Percentiles rank a stretch among this genome's conserved stretches.
phyloP scores from a whole-genome alignment of 1,284 basidiomycete species.

The Leccinum holopus region DNA sequence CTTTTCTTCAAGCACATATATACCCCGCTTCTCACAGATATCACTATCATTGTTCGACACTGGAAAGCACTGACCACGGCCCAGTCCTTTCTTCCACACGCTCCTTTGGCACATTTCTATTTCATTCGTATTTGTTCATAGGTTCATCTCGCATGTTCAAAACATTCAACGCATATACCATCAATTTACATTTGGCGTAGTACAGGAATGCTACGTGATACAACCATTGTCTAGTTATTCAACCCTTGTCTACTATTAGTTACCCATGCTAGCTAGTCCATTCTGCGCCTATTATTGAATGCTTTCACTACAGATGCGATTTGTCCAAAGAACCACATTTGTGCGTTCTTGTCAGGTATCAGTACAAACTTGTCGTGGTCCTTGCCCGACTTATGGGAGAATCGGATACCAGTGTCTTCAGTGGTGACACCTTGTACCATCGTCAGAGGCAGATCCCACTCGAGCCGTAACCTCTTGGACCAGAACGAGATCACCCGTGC shows the following conservation, averaged over 20 bases:
- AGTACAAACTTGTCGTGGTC: conserved; percentile 74
- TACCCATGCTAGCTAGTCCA: conserved; percentile 46
- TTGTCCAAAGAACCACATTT: conserved; percentile 76
- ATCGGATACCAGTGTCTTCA: conserved; percentile 86
- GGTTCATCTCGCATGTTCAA: conserved; percentile 17
- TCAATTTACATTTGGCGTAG: conserved; percentile 16
- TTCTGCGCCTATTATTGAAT: conserved; percentile 68
- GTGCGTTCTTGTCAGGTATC: conserved; percentile 70
- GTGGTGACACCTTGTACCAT: conserved; percentile 87
- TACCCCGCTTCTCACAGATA: conserved; percentile 26
- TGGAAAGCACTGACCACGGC: conserved; percentile 17
- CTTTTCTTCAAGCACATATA: conserved; percentile 30
- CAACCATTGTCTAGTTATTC: conserved; percentile 15
- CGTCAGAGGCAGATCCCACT: conserved; percentile 91
- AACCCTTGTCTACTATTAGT: conserved; percentile 18
- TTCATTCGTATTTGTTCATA: conserved; percentile 30
- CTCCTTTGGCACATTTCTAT: conserved; percentile 22
- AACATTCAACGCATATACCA: conserved; percentile 30
- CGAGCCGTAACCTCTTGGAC: conserved; percentile 80
- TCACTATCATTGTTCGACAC: conserved; percentile 20
- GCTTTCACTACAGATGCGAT: conserved; percentile 71
- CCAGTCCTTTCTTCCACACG: conserved; percentile 16
- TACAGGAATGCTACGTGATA: conserved; percentile 27
- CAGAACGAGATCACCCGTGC: conserved; percentile 81
- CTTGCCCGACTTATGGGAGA: conserved; percentile 74